phyloP scores from a whole-genome alignment of 129 eudicot species.

The Pulicaria dysenterica region DNA sequence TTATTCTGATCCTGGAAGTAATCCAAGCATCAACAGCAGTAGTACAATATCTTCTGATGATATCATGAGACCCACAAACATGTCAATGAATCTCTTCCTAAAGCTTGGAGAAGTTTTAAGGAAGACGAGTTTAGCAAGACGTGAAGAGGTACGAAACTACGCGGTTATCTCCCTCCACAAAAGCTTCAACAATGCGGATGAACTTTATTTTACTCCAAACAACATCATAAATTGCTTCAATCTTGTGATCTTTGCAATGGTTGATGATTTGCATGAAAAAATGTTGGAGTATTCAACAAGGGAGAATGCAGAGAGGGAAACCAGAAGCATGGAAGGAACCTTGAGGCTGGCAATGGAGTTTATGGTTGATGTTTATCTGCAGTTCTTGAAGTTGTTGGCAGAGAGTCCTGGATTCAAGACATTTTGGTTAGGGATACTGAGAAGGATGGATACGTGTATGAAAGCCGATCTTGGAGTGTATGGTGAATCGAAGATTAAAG shows the following conservation, averaged over 20 bases:
- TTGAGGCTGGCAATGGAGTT: conserved; percentile 70
- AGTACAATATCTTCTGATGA: conserved; percentile 50
- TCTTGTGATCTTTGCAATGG: conserved; percentile 76
- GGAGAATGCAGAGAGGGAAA: conserved; percentile 81
- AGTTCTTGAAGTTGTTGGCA: conserved; percentile 49
- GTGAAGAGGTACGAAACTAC: conserved; percentile 91
- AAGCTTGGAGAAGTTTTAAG: conserved; percentile 77
- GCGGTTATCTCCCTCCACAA: conserved; percentile 58
- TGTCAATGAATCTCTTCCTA: conserved; percentile 51
- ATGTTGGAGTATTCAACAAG: conserved; percentile 87
- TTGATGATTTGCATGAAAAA: conserved; percentile 86
- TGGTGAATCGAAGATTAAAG: conserved; percentile 66
- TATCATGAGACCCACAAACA: conserved; percentile 28
- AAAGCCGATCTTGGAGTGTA: conserved; percentile 79
- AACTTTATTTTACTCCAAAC: conserved; percentile 55
- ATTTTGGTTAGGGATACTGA: conserved; percentile 80
- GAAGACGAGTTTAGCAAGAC: conserved; percentile 80
- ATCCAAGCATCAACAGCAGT: conserved; percentile 28
- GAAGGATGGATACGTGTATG: conserved; percentile 92
- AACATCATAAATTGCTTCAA: conserved; percentile 61
- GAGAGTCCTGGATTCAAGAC: conserved; percentile 68
- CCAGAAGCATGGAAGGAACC: conserved; percentile 89
- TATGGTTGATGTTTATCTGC: conserved; percentile 58
- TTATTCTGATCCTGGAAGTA: conserved; percentile 63
- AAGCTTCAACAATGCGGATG: conserved; percentile 63